Evolutionary conservation across 106 monocot genomes (phyloP).

Genomic region (Ottelia alismoides): DNA sequence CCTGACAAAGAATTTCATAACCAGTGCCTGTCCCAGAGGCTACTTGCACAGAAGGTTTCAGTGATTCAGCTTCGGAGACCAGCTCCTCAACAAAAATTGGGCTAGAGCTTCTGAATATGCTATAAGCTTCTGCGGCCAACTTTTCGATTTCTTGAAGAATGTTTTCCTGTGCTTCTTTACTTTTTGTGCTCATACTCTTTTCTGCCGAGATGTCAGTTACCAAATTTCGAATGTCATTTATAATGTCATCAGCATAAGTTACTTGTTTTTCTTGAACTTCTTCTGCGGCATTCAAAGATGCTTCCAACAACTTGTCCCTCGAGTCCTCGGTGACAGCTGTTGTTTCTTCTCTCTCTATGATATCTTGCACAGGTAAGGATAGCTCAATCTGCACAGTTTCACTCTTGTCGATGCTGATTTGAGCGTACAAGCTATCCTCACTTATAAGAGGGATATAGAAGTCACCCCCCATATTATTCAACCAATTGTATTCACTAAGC

Average conservation of each 20-base stretch:
- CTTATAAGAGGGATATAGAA: constrained; percentile 61
- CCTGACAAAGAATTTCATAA: constrained; percentile 87
- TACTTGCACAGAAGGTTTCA: constrained; percentile 19
- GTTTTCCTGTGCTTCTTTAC: constrained; percentile 57
- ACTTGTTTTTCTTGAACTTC: constrained; percentile 11
- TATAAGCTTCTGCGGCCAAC: constrained; percentile 92
- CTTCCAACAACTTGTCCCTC: too few species aligned
- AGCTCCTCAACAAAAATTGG: constrained; percentile 37
- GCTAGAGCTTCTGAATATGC: constrained; percentile 59
- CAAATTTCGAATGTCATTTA: constrained; percentile 67
- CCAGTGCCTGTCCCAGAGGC: constrained; percentile 79
- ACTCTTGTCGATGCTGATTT: constrained; percentile 4
- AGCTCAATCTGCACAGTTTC: too few species aligned
- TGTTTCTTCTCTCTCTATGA: too few species aligned
- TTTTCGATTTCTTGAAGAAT: constrained; percentile 91
- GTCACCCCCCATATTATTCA: constrained; percentile 68
- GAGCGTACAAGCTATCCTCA: constrained; percentile 16
- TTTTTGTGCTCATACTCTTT: constrained; percentile 35
- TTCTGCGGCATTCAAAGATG: constrained; percentile 2
- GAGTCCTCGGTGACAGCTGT: too few species aligned
- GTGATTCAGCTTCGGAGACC: constrained; percentile 14
- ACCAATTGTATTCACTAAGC: constrained; percentile 62
- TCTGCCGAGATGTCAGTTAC: constrained; percentile 72
- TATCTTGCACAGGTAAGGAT: too few species aligned
- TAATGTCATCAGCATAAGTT: constrained; percentile 42